Base-by-base conservation (phyloP, 1,284 basidiomycete species). In the Irpex sp. region DNA sequence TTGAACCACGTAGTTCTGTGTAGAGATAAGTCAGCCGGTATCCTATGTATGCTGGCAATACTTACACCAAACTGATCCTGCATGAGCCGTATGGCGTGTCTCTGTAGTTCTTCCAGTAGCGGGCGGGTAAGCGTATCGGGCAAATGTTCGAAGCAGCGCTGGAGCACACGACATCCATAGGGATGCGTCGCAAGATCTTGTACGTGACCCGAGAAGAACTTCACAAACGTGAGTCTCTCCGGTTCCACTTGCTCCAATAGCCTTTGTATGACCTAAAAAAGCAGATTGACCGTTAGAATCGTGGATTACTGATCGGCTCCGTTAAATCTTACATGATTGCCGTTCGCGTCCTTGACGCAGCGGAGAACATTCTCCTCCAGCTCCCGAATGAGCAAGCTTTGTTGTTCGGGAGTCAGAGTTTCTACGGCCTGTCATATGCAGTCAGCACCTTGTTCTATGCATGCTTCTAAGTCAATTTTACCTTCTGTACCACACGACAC, bases 101-200 rank as follows among this genome's bases (percentile, higher is more conserved):
- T 82, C 73, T 94, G 92, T 65, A 98, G 77, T 74, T 98, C 96
- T 60, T 97, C 91, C 65, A 98, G 80, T 40, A 99, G 79, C 0
- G 86, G 82, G 49, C 90, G 82, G 0, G 86, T 88, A 64, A 88
- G 85, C 6, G 85, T 83, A 19, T 87, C 83, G 0, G 88, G 85
- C 48, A 98, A 82, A 70, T 94, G 86, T 74, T 98, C 96, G 64
- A 99, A 89, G 73, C 93, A 93, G 61, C 95, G 85, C 76, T 99
- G 97, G 19, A 99, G 82, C 13, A 99, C 97, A 7, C 97, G 88
- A 73, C 97, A 99, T 0, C 96, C 96, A 70, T 96, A 98, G 1
- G 94, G 90, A 74, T 99, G 96, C 0, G 89, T 91, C 1, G 96
- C 89, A 19, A 99, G 81, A 61, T 90, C 86, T 65, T 87, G 85